These are phyloP conservation scores for Blastobotrys aristatus DNA, from an alignment of 1,139 yeast genomes.

Conservation along the genomic window DNA sequence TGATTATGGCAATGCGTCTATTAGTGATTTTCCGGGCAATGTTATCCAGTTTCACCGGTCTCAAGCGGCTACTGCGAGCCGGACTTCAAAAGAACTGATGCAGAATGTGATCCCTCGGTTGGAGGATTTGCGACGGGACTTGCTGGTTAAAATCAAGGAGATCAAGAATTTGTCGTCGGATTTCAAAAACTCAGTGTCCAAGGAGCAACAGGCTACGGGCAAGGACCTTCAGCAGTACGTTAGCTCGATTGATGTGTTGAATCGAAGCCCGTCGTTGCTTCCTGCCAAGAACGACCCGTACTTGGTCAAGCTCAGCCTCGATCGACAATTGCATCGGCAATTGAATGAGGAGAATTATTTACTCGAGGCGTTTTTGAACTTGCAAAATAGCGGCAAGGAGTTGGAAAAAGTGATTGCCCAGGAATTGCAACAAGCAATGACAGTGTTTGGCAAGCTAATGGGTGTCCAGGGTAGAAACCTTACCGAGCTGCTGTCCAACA, in stretches of 20 bases:
- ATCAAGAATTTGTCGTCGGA: conserved; percentile 77
- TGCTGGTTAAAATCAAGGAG: conserved; percentile 79
- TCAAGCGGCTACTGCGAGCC: conserved; percentile 60
- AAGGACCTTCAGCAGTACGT: conserved; percentile 27
- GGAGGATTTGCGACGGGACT: conserved; percentile 78
- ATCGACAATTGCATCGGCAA: conserved; percentile 71
- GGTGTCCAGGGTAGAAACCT: conserved; percentile 29
- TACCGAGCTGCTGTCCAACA: conserved; percentile 49
- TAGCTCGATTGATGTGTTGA: conserved; percentile 29
- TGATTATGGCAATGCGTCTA: conserved; percentile 74
- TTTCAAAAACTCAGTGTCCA: conserved; percentile 67
- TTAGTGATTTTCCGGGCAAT: conserved; percentile 76
- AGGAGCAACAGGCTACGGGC: conserved; percentile 59
- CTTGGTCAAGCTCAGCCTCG: conserved; percentile 63
- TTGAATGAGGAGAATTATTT: conserved; percentile 78
- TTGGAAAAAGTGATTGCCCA: conserved; percentile 82
- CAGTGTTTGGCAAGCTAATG: conserved; percentile 55
- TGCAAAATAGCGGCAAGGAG: conserved; percentile 84
- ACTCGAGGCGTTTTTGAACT: conserved; percentile 80
- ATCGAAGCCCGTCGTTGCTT: conserved; percentile 33
- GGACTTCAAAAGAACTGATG: conserved; percentile 66
- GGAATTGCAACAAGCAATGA: conserved; percentile 78
- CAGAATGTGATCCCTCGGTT: conserved; percentile 71
- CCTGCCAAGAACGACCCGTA: conserved; percentile 71
- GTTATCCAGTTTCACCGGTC: conserved; percentile 70